phyloP scores from a whole-genome alignment of 108 stramenopile genomes.

The Mediolabrus comicus region DNA sequence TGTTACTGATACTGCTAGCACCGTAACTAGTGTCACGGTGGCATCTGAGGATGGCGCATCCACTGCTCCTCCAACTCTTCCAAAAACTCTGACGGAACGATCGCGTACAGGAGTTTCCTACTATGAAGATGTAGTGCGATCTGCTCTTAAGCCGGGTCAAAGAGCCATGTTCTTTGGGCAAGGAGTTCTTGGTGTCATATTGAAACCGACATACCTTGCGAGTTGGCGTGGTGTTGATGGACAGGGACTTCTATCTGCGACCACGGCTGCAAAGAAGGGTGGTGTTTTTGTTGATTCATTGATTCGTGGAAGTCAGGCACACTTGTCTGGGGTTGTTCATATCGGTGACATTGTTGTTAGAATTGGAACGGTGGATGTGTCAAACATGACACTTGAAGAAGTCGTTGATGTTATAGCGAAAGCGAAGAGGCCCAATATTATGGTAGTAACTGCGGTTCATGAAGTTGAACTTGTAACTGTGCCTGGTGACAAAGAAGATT shows the following conservation, averaged over 20 bases:
- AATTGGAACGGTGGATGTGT: constrained; percentile 68
- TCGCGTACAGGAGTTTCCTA: constrained; percentile 9
- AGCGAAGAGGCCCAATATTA: constrained; percentile 61
- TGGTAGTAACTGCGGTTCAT: constrained; percentile 59
- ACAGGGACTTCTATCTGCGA: constrained; percentile 13
- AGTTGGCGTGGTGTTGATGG: constrained; percentile 45
- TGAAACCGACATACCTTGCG: constrained; percentile 73
- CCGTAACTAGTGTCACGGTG: neutral
- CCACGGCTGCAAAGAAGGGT: constrained; percentile 42
- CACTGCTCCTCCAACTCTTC: neutral
- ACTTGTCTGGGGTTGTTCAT: constrained; percentile 60
- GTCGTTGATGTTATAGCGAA: constrained; percentile 66
- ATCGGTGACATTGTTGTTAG: constrained; percentile 67
- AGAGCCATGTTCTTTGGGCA: constrained; percentile 73
- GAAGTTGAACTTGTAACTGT: constrained; percentile 45
- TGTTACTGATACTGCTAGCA: neutral
- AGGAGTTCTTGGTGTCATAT: constrained; percentile 80
- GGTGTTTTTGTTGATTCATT: constrained; percentile 82
- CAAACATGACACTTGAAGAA: constrained; percentile 66
- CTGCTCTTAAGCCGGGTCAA: constrained; percentile 53
- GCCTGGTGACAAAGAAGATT: constrained; percentile 55
- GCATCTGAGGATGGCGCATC: neutral
- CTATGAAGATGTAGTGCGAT: constrained; percentile 35
- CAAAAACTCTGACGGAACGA: neutral
- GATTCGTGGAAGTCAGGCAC: constrained; percentile 72